Percentiles rank a stretch among this genome's conserved stretches.
These are phyloP conservation scores for Rosa hybrid DNA, from an alignment of 331 rosid genomes.

Conservation along the genomic window DNA sequence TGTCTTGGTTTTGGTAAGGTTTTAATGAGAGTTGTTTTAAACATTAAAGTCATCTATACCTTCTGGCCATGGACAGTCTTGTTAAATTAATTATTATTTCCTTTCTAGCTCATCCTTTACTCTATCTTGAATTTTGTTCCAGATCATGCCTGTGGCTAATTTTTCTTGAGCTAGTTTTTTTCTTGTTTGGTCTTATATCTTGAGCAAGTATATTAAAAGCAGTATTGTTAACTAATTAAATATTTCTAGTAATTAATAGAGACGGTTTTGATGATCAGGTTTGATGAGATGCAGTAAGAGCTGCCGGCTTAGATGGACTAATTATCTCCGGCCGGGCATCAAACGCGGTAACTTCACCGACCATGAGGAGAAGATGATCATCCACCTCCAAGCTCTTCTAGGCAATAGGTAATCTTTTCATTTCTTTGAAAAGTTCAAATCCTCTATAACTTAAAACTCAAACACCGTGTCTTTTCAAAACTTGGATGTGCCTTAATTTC, in stretches of 20 bases:
- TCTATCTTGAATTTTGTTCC: not conserved
- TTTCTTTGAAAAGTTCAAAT: not conserved
- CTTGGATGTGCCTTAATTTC: not conserved
- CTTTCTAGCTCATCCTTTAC: not conserved
- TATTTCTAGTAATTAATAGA: not conserved
- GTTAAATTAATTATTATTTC: not conserved
- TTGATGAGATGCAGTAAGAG: slow-evolving; percentile 93
- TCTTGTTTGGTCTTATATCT: too few species aligned
- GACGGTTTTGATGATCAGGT: slow-evolving; percentile 40
- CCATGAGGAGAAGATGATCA: slow-evolving; percentile 84
- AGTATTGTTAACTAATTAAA: not conserved
- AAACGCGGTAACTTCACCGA: slow-evolving; percentile 79
- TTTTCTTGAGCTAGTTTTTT: not conserved
- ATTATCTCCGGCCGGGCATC: slow-evolving; percentile 93
- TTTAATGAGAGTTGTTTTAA: slow-evolving; percentile 21
- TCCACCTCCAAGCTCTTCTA: slow-evolving; percentile 93
- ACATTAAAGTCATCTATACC: slow-evolving; percentile 15
- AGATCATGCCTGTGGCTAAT: not conserved
- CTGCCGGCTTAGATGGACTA: slow-evolving; percentile 96
- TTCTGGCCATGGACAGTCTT: not conserved
- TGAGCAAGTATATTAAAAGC: not conserved
- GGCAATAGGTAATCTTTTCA: slow-evolving; percentile 63
- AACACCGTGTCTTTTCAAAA: too few species aligned
- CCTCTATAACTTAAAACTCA: not conserved
- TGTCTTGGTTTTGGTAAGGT: not conserved